Conservation (phyloP, 2,329 filamentous ascomycete genomes). For the Waltergamsia citrina region DNA sequence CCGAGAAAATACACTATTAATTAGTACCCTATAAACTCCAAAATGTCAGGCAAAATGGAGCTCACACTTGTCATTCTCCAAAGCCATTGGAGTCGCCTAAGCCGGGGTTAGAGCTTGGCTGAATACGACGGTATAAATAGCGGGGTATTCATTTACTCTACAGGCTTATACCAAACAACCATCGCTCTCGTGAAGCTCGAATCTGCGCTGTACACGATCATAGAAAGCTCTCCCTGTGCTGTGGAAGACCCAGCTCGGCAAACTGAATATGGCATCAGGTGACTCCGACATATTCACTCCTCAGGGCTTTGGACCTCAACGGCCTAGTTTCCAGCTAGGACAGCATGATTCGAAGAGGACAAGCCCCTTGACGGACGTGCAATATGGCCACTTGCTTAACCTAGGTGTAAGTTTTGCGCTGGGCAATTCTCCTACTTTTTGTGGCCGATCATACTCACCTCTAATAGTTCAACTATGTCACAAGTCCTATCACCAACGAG, state of each 20-base stretch:
- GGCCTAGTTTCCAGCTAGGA: constrained; percentile 55
- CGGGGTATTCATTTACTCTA: too few species aligned
- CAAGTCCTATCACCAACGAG: constrained; percentile 66
- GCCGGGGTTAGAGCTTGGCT: too few species aligned
- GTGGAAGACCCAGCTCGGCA: too few species aligned
- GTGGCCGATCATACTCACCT: not conserved
- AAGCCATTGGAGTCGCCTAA: too few species aligned
- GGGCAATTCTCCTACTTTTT: not conserved
- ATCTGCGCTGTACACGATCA: too few species aligned
- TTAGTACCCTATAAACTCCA: not conserved
- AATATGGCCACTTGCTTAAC: constrained; percentile 60
- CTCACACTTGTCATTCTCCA: too few species aligned
- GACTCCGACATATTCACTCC: constrained; percentile 11
- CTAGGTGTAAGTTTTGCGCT: constrained; percentile 46
- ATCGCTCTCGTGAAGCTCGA: too few species aligned
- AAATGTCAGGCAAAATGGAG: not conserved
- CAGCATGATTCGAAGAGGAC: constrained; percentile 61
- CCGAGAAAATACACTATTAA: constrained; percentile 3
- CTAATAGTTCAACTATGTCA: constrained; percentile 66
- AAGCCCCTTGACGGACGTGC: constrained; percentile 50
- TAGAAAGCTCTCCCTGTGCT: too few species aligned
- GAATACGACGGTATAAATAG: too few species aligned
- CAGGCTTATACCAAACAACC: too few species aligned
- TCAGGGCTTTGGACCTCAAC: constrained; percentile 17
- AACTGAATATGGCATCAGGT: constrained; percentile 13